Base-by-base conservation (phyloP, 805 yeast species). In the Ogataea kodamae region DNA sequence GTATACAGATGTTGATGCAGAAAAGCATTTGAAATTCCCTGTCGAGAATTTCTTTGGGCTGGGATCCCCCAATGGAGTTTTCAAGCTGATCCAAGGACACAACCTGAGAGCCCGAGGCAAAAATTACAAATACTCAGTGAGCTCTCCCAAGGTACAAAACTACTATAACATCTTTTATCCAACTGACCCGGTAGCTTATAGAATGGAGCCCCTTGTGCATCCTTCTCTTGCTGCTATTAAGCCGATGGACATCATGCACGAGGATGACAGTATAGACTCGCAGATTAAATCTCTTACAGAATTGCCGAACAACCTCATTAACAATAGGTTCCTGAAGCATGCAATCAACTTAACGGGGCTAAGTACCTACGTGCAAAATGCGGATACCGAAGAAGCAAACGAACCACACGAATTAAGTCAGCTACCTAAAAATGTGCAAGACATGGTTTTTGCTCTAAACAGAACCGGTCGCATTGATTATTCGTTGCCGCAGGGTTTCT, bases 41-140 rank as follows among this genome's bases (percentile, higher is more conserved):
- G 89, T 86, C 5, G 81, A 78, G 11, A 81, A 81, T 43, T 72
- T 77, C 43, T 89, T 87, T 54, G 77, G 84, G 9, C 68, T 87
- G 19, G 98, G 97, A 0, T 86, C 96, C 2, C 98, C 97, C 0
- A 73, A 84, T 21, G 97, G 96, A 2, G 77, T 87, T 13, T 83
- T 89, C 59, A 81, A 83, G 55, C 63, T 90, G 19, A 71, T 92
- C 24, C 78, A 76, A 44, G 73, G 80, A 27, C 71, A 70, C 26
- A 74, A 73, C 29, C 70, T 88, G n/a, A 61, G 65, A 13, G 65
- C 80, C 1, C 50, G 76, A 18, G 29, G 17, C 2, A 25, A 27
- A 9, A 19, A 25, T 10, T 39, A 34, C 7, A 19, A 18, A 4
- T 28, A 35, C 5, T 30, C 33, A 13, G 37, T 48, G 3, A 57